Conservation (phyloP, 768 basidiomycete genomes). For the Russula ochroleuca region DNA sequence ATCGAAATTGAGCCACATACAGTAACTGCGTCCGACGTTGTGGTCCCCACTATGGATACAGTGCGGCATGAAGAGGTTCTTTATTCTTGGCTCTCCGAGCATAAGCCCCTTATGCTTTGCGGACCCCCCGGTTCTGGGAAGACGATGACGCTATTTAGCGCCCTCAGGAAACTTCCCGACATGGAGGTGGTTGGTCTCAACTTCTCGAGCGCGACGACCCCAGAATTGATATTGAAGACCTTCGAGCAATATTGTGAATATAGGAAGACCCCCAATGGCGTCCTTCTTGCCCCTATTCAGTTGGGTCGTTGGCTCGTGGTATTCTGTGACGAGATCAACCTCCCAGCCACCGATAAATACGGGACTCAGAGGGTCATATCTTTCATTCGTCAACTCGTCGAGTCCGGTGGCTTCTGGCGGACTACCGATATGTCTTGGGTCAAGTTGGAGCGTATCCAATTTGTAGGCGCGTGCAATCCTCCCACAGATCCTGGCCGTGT, state of each 20-base stretch:
- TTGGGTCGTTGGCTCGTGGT: conserved; percentile 98
- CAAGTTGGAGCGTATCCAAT: conserved; percentile 96
- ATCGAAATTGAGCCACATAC: conserved; percentile 97
- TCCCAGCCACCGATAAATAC: conserved; percentile 95
- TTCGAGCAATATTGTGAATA: conserved; percentile 99
- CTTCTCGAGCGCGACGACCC: conserved; percentile 98
- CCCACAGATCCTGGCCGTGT: conserved; percentile 99
- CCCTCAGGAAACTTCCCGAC: conserved; percentile 93
- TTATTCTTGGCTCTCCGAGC: conserved; percentile 98
- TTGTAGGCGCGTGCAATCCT: conserved; percentile 98
- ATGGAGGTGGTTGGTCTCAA: conserved; percentile 99
- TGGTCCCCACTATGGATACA: conserved; percentile 97
- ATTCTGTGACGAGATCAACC: conserved; percentile 99
- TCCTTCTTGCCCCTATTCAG: conserved; percentile 87
- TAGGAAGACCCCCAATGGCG: conserved; percentile 97
- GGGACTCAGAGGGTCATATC: conserved; percentile 98
- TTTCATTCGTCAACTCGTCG: conserved; percentile 95
- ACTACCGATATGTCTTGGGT: conserved; percentile 96
- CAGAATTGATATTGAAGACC: conserved; percentile 96
- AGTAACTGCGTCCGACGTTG: conserved; percentile 92
- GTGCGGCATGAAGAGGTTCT: conserved; percentile 97
- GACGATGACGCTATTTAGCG: conserved; percentile 99
- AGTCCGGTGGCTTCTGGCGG: conserved; percentile 92
- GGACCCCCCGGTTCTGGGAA: conserved; percentile 99
- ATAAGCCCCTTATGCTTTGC: conserved; percentile 96